These are phyloP conservation scores for Cutaneotrichosporon sp. DNA, from an alignment of 1,284 basidiomycete genomes.

Conservation along the genomic window DNA sequence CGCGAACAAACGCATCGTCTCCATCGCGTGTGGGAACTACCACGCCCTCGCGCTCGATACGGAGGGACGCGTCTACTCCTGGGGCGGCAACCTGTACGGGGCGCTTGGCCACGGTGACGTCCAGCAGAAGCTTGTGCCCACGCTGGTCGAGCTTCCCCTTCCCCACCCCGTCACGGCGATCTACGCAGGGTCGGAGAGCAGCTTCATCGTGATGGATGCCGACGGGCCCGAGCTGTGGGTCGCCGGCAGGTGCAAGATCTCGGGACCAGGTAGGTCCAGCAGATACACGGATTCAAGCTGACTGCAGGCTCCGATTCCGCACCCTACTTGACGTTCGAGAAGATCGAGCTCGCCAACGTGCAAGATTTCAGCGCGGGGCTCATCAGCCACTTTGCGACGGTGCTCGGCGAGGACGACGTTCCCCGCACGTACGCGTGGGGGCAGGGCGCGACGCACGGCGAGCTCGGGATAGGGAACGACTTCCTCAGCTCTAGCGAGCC, in stretches of 20 bases:
- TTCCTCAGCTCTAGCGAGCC: conserved; percentile 88
- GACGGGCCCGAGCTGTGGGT: conserved; percentile 66
- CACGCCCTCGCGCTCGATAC: conserved; percentile 79
- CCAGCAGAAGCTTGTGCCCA: conserved; percentile 61
- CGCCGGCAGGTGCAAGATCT: conserved; percentile 77
- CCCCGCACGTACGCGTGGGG: conserved; percentile 56
- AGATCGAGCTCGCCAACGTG: neutral
- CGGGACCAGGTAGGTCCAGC: conserved; percentile 71
- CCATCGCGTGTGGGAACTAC: conserved; percentile 82
- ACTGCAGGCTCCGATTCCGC: conserved; percentile 69
- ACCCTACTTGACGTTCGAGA: conserved; percentile 51
- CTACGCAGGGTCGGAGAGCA: conserved; percentile 76
- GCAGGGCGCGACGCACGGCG: conserved; percentile 34
- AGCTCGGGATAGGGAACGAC: conserved; percentile 80
- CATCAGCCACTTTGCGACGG: conserved; percentile 82
- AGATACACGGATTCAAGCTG: too few relatives aligned
- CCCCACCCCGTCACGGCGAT: conserved; percentile 59
- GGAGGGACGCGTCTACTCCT: conserved; percentile 79
- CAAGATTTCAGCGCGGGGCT: conserved; percentile 70
- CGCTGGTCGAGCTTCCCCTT: neutral
- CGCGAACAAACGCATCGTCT: conserved; percentile 69
- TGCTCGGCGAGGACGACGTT: conserved; percentile 61
- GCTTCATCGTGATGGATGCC: conserved; percentile 71
- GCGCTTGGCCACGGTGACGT: conserved; percentile 68
- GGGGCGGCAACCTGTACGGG: conserved; percentile 59